Conservation (phyloP, 2,329 filamentous ascomycete species). For the Metarhizium rileyi region DNA sequence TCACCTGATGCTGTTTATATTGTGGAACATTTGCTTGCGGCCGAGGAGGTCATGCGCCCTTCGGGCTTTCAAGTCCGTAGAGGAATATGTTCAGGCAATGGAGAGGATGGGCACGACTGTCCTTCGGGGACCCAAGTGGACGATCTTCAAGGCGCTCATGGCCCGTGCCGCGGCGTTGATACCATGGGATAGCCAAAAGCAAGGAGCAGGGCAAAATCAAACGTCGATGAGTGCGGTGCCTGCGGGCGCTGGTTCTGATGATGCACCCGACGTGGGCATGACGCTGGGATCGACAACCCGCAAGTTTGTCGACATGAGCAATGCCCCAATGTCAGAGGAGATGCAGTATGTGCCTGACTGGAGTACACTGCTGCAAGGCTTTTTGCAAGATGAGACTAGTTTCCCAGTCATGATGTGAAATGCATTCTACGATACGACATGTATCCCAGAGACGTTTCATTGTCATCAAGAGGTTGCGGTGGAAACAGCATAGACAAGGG, state of each 20-base stretch:
- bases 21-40: constrained; percentile 33
- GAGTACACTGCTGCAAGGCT: constrained; percentile 19
- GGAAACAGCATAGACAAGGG: neutral
- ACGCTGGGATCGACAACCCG: neutral
- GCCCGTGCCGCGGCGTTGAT: constrained; percentile 18
- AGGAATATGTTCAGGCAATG: constrained; percentile 8
- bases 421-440: neutral
- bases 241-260: neutral
- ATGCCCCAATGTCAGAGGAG: constrained; percentile 1
- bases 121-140: constrained; percentile 19
- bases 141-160: constrained; percentile 20
- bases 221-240: neutral
- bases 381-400: constrained; percentile 16
- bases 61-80: constrained; percentile 19
- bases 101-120: neutral
- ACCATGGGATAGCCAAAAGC: constrained; percentile 5
- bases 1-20: constrained; percentile 31
- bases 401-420: constrained; percentile 11
- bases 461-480: neutral
- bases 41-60: constrained; percentile 21
- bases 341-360: constrained; percentile 16
- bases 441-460: neutral
- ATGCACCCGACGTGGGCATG: neutral
- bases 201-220: neutral
- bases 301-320: neutral